Evolutionary conservation across 371 early-diverging fungal species (phyloP).

Genomic region (Capillidium heterosporum): DNA sequence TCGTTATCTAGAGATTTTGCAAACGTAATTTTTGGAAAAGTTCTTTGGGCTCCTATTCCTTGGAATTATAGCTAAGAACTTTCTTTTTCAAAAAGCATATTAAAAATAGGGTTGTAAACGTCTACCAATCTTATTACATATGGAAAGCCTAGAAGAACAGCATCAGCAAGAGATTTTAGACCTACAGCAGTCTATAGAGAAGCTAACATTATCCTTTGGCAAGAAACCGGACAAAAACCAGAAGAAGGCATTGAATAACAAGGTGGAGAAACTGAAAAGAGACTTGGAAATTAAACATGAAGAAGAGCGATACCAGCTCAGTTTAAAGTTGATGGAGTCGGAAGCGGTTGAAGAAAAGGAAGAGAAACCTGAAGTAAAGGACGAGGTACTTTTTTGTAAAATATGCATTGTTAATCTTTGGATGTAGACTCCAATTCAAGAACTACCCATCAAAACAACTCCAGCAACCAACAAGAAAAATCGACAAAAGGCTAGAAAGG

Average conservation of each 20-base stretch:
- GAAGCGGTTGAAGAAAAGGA: neutral
- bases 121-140: neutral
- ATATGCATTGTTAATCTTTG: too few relatives aligned
- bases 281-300: constrained; percentile 5
- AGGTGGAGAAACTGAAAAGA: neutral
- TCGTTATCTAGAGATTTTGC: constrained; percentile 6
- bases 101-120: neutral
- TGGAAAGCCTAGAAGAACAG: neutral
- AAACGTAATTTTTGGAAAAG: constrained; percentile 1
- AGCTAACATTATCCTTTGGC: neutral
- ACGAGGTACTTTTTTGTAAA: neutral
- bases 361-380: neutral
- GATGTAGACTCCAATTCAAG: neutral
- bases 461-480: neutral
- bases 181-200: neutral
- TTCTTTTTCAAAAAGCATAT: neutral
- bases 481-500: neutral
- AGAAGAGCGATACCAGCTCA: neutral
- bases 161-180: neutral
- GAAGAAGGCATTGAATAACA: neutral
- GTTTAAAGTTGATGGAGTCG: neutral
- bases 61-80: neutral
- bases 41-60: neutral
- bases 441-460: too few relatives aligned
- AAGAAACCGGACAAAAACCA: constrained; percentile 4